A percentile compares a stretch with the other conserved stretches of the same genome.
Evolutionary conservation across 2,329 filamentous ascomycete species (phyloP).

Genomic region (Colletotrichum endophyticum): DNA sequence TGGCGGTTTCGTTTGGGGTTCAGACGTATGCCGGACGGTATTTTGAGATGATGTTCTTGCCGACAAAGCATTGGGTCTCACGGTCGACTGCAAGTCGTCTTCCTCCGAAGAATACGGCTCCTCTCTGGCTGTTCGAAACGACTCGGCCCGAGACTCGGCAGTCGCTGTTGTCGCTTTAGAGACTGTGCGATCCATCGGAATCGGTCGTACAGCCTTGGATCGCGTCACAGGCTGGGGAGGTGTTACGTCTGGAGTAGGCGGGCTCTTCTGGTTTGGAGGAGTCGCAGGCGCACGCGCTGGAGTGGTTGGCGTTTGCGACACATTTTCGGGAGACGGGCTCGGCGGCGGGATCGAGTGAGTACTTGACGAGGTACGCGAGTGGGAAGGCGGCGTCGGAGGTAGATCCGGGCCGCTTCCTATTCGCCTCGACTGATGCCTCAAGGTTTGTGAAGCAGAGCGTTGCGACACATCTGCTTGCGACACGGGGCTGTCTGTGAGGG

Average conservation of each 20-base stretch:
- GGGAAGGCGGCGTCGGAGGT: constrained; percentile 68
- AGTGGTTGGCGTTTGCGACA: constrained; percentile 41
- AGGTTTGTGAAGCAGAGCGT: constrained; percentile 40
- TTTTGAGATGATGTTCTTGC: constrained; percentile 45
- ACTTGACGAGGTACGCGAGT: constrained; percentile 62
- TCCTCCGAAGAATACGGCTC: constrained; percentile 68
- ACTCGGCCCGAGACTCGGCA: constrained; percentile 68
- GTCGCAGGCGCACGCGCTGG: constrained; percentile 53
- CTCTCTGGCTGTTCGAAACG: constrained; percentile 75
- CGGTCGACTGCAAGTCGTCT: constrained; percentile 48
- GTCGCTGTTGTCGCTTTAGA: constrained; percentile 61
- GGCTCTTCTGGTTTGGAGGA: constrained; percentile 69
- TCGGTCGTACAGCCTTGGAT: constrained; percentile 50
- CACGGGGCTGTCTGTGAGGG: constrained; percentile 16
- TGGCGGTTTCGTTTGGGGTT: constrained; percentile 26
- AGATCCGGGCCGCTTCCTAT: constrained; percentile 52
- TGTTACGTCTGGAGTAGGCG: constrained; percentile 78
- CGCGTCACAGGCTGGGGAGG: constrained; percentile 62
- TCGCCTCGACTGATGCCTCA: constrained; percentile 46
- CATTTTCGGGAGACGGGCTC: constrained; percentile 44
- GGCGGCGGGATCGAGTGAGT: constrained; percentile 49
- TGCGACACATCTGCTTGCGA: constrained; percentile 29
- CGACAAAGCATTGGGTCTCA: constrained; percentile 43
- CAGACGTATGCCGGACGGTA: constrained; percentile 44
- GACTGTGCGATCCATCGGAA: constrained; percentile 50